These are phyloP conservation scores for Annulohypoxylon stygium DNA, from an alignment of 495 filamentous ascomycete genomes.

Conservation along the genomic window DNA sequence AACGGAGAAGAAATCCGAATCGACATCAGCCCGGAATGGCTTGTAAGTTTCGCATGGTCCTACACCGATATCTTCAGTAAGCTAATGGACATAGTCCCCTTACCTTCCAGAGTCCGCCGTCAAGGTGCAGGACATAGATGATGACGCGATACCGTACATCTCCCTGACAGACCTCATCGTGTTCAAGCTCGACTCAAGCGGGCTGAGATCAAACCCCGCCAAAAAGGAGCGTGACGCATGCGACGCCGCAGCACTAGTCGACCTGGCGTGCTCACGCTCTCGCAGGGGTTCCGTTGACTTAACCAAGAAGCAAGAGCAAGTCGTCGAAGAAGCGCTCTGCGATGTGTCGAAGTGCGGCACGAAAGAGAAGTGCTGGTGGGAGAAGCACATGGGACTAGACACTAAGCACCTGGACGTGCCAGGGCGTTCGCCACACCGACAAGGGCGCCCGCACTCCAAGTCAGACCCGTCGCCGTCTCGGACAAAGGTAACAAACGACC, in stretches of 20 bases:
- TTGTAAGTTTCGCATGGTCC: constrained; percentile 34
- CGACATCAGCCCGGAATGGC: constrained; percentile 42
- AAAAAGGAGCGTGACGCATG: constrained; percentile 39
- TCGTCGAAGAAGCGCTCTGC: constrained; percentile 46
- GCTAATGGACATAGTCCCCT: constrained; percentile 34
- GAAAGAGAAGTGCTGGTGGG: constrained; percentile 47
- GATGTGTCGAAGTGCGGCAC: constrained; percentile 41
- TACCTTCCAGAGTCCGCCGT: constrained; percentile 40
- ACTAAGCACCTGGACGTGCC: neutral
- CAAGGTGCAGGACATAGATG: constrained; percentile 36
- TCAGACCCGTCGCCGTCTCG: constrained; percentile 39
- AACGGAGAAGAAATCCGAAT: constrained; percentile 35
- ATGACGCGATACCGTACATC: constrained; percentile 43
- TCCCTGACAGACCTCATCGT: constrained; percentile 46
- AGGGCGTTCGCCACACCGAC: neutral
- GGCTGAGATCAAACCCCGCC: constrained; percentile 34
- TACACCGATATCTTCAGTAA: neutral
- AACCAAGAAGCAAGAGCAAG: constrained; percentile 39
- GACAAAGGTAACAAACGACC: constrained; percentile 3
- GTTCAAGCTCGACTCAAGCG: constrained; percentile 46
- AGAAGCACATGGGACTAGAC: constrained; percentile 30
- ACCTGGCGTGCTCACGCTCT: constrained; percentile 13
- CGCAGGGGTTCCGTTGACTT: constrained; percentile 24
- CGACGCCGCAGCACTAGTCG: constrained; percentile 43
- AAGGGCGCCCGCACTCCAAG: constrained; percentile 38